phyloP scores from a whole-genome alignment of 2,329 filamentous ascomycete genomes.

The Colletotrichum trifolii region DNA sequence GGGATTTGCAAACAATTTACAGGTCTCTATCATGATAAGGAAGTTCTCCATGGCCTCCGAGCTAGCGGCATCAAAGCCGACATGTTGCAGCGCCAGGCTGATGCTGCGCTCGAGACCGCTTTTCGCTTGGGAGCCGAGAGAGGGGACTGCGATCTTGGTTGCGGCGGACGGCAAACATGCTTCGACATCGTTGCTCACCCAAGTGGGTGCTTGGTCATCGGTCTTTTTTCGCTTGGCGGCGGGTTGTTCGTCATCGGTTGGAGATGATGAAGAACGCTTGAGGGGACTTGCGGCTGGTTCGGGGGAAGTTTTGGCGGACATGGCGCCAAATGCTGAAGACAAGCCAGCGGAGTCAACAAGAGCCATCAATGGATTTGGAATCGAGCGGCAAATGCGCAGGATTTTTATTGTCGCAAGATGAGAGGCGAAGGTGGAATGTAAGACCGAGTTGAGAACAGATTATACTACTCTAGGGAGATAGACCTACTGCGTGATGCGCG shows the following conservation, averaged over 20 bases:
- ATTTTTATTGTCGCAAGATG: too few relatives aligned
- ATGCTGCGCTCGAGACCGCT: conserved; percentile 65
- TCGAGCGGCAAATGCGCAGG: too few relatives aligned
- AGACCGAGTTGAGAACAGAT: too few relatives aligned
- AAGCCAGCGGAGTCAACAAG: not conserved
- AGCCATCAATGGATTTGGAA: too few relatives aligned
- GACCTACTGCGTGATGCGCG: too few relatives aligned
- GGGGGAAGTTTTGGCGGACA: conserved; percentile 18
- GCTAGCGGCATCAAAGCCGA: conserved; percentile 67
- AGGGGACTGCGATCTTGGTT: conserved; percentile 38
- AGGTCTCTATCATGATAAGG: conserved; percentile 65
- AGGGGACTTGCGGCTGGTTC: conserved; percentile 14
- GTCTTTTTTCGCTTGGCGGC: conserved; percentile 26
- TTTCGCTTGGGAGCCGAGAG: conserved; percentile 48
- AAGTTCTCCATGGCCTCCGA: conserved; percentile 70
- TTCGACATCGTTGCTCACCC: not conserved
- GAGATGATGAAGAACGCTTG: conserved; percentile 12
- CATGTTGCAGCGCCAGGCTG: conserved; percentile 64
- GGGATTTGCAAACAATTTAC: conserved; percentile 52
- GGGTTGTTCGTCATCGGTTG: conserved; percentile 10
- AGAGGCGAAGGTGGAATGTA: too few relatives aligned
- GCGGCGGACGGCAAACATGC: conserved; percentile 5
- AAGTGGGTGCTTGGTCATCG: not conserved
- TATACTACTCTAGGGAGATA: too few relatives aligned
- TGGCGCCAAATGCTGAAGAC: not conserved